These are phyloP conservation scores for Bjerkandera adusta DNA, from an alignment of 1,284 basidiomycete genomes.

Conservation along the genomic window DNA sequence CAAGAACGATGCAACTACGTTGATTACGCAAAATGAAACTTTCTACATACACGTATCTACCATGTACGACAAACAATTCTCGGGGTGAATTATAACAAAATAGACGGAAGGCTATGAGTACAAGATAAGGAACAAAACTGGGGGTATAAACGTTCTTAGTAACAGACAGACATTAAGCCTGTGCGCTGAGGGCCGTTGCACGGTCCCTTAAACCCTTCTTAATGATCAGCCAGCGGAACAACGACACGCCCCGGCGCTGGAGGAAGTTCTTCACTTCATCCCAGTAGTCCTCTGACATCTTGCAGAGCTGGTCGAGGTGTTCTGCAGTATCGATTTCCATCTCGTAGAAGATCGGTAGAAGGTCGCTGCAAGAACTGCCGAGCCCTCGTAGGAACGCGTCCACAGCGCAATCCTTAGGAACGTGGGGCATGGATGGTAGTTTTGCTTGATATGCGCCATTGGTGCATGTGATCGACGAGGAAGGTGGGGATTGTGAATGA, in stretches of 20 bases:
- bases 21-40: too few species aligned
- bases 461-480: constrained; percentile 1
- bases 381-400: constrained; percentile 7
- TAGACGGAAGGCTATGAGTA: too few species aligned
- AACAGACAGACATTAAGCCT: too few species aligned
- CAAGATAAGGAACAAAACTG: too few species aligned
- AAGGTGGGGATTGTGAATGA: neutral
- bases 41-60: too few species aligned
- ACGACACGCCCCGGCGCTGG: constrained; percentile 4
- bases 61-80: too few species aligned
- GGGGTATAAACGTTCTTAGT: too few species aligned
- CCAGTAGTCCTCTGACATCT: constrained; percentile 8
- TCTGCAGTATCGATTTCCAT: constrained; percentile 10
- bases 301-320: constrained; percentile 7
- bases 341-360: constrained; percentile 10
- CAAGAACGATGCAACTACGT: too few species aligned
- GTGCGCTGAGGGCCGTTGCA: constrained; percentile 5
- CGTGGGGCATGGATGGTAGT: neutral
- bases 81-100: too few species aligned
- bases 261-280: constrained; percentile 11
- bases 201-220: constrained; percentile 10
- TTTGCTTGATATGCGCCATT: neutral
- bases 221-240: constrained; percentile 12
- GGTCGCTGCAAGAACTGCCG: constrained; percentile 3
- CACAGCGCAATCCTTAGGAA: neutral